phyloP scores from a whole-genome alignment of 2,329 filamentous ascomycete genomes.

The Incumbomyces lentus region DNA sequence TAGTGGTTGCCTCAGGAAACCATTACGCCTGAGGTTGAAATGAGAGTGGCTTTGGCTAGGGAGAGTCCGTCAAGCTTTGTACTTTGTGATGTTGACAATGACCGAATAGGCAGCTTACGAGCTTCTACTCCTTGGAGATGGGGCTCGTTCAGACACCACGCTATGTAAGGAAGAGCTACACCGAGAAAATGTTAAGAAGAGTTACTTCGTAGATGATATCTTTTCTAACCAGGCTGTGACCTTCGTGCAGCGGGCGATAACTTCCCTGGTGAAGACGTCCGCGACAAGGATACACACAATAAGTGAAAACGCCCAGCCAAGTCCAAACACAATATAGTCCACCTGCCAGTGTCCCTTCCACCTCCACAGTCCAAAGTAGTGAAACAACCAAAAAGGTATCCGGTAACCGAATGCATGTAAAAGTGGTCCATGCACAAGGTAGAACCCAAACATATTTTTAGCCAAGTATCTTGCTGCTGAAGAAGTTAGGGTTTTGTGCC shows the following conservation, averaged over 20 bases:
- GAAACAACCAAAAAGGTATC: constrained; percentile 3
- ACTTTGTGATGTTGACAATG: too few species aligned
- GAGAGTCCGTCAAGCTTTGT: too few species aligned
- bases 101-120: too few species aligned
- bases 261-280: constrained; percentile 4
- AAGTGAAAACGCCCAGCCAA: constrained; percentile 1
- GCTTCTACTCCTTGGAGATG: too few species aligned
- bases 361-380: not conserved
- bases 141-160: too few species aligned
- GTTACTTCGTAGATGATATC: too few species aligned
- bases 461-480: constrained; percentile 53
- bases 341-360: not conserved
- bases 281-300: constrained; percentile 2
- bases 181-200: too few species aligned
- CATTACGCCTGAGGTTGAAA: too few species aligned
- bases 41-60: too few species aligned
- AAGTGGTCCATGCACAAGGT: constrained; percentile 55
- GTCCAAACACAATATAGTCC: not conserved
- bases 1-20: too few species aligned
- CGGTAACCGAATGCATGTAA: constrained; percentile 24
- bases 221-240: not conserved
- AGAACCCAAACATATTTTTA: constrained; percentile 52
- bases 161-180: too few species aligned
- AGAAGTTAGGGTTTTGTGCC: constrained; percentile 41
- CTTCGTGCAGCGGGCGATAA: not conserved